Conservation (phyloP, 2,329 filamentous ascomycete species). For the Helicocarpus griseus region DNA sequence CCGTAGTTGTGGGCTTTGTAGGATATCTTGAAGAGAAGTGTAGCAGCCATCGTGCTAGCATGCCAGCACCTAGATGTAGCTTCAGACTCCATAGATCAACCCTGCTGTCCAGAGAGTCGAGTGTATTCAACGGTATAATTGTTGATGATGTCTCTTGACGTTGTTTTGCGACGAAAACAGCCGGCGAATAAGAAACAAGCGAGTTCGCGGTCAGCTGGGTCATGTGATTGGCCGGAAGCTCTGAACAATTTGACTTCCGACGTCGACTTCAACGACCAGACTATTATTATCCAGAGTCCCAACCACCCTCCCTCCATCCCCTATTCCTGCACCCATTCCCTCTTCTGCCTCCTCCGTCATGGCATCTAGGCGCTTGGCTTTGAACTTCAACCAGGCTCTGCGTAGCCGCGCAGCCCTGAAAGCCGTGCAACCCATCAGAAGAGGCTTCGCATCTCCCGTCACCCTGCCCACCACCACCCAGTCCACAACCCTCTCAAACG, state of each 20-base stretch:
- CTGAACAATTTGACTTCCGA: conserved; percentile 39
- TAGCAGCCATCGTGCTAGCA: too few relatives aligned
- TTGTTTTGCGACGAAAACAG: not conserved
- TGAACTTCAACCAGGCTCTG: conserved; percentile 84
- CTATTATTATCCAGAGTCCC: conserved; percentile 20
- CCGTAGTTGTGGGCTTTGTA: too few relatives aligned
- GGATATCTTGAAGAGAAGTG: too few relatives aligned
- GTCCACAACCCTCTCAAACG: conserved; percentile 93
- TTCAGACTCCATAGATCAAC: too few relatives aligned
- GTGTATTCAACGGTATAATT: not conserved
- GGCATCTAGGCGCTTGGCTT: conserved; percentile 95
- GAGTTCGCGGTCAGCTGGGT: conserved; percentile 31
- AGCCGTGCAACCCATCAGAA: conserved; percentile 64
- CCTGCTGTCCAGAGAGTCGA: not conserved
- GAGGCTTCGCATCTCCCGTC: conserved; percentile 85
- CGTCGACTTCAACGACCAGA: conserved; percentile 32
- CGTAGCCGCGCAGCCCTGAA: conserved; percentile 79
- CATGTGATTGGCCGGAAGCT: conserved; percentile 35
- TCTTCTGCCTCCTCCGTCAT: conserved; percentile 45
- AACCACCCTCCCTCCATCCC: conserved; percentile 34
- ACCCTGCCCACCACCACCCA: conserved; percentile 67
- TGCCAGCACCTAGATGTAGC: too few relatives aligned
- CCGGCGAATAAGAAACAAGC: conserved; percentile 18
- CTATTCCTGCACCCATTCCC: conserved; percentile 29
- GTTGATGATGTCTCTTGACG: not conserved